These are phyloP conservation scores for Ascosphaera apis DNA, from an alignment of 2,329 filamentous ascomycete species.

Conservation along the genomic window DNA sequence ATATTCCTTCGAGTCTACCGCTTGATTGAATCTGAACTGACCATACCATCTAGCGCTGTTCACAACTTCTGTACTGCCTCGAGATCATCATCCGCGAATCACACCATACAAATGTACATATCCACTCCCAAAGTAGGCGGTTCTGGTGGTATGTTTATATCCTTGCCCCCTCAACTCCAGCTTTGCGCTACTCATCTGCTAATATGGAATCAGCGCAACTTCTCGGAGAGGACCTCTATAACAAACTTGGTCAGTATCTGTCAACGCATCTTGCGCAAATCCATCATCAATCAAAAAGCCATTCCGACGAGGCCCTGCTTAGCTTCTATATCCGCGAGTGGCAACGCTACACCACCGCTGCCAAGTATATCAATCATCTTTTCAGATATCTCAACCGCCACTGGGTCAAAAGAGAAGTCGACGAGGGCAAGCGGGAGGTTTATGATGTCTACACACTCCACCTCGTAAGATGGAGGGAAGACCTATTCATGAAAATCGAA, in stretches of 20 bases:
- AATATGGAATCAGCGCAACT: constrained; percentile 45
- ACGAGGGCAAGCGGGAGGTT: constrained; percentile 94
- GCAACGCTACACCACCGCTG: constrained; percentile 83
- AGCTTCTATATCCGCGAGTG: constrained; percentile 92
- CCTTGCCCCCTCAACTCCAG: constrained; percentile 4
- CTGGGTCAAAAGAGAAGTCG: constrained; percentile 98
- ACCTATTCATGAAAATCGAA: constrained; percentile 68
- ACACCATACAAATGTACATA: constrained; percentile 3
- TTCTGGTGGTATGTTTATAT: background rate
- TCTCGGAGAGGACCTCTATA: constrained; percentile 87
- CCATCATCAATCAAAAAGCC: constrained; percentile 47
- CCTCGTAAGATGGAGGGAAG: constrained; percentile 80
- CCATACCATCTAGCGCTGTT: constrained; percentile 44
- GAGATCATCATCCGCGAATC: constrained; percentile 40
- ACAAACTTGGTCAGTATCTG: constrained; percentile 71
- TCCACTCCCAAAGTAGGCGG: constrained; percentile 4
- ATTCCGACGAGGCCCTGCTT: constrained; percentile 74
- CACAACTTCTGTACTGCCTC: constrained; percentile 99
- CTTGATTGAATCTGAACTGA: constrained; percentile 1
- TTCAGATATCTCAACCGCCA: constrained; percentile 93
- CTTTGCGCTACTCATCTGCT: constrained; percentile 3
- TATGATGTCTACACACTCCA: constrained; percentile 97
- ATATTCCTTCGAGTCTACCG: constrained; percentile 3
- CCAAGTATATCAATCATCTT: constrained; percentile 91
- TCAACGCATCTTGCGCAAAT: constrained; percentile 51